Percentiles rank a stretch among this genome's conserved stretches.
phyloP scores from a whole-genome alignment of 495 filamentous ascomycete genomes.

The Penicillium pulvis region DNA sequence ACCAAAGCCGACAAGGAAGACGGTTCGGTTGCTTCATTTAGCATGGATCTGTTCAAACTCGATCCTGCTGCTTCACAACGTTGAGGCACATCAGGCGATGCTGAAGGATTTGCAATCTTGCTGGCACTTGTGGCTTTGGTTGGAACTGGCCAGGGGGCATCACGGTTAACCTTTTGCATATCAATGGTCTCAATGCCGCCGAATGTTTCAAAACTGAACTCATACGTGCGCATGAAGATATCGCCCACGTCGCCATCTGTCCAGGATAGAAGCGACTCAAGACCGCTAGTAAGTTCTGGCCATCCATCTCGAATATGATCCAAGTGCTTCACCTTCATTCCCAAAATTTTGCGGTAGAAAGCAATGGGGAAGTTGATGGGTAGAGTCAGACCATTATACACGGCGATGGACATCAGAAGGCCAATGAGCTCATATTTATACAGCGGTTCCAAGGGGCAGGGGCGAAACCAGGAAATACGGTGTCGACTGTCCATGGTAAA shows the following conservation, averaged over 20 bases:
- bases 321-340: constrained; percentile 60
- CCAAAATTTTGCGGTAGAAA: constrained; percentile 80
- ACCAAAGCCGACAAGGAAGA: constrained; percentile 16
- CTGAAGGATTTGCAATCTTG: constrained; percentile 17
- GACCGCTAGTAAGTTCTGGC: constrained; percentile 73
- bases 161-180: constrained; percentile 50
- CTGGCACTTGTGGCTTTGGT: constrained; percentile 1
- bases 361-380: constrained; percentile 84
- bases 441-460: constrained; percentile 73
- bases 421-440: constrained; percentile 93
- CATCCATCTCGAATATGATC: constrained; percentile 85
- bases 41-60: constrained; percentile 32
- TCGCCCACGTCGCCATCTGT: constrained; percentile 78
- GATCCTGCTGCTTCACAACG: constrained; percentile 21
- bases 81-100: constrained; percentile 30
- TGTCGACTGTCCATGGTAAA: constrained; percentile 77
- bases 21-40: constrained; percentile 23
- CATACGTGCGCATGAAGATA: constrained; percentile 77
- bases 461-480: constrained; percentile 83
- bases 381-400: constrained; percentile 91
- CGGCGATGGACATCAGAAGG: constrained; percentile 81
- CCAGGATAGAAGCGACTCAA: constrained; percentile 73
- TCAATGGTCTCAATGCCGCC: constrained; percentile 58
- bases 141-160: constrained; percentile 41
- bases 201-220: constrained; percentile 75